phyloP scores from a whole-genome alignment of 1,284 basidiomycete genomes.

The Moesziomyces antarcticus region DNA sequence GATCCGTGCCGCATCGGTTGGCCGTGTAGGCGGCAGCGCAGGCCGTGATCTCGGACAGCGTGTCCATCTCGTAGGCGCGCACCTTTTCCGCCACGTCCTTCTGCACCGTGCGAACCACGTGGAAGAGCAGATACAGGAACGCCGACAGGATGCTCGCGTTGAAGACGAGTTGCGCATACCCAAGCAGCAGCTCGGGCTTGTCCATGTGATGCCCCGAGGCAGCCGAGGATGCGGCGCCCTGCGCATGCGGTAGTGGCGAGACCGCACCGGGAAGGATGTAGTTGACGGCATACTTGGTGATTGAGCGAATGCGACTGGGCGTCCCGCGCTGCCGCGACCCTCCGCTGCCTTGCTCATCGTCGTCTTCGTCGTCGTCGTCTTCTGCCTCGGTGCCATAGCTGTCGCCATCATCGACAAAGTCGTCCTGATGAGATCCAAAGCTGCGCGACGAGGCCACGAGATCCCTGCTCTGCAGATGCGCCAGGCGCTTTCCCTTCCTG shows the following conservation, averaged over 20 bases:
- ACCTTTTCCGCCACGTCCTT: slow-evolving; percentile 89
- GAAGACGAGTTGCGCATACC: slow-evolving; percentile 85
- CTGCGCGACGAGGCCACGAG: slow-evolving; percentile 15
- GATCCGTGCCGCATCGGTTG: slow-evolving; percentile 60
- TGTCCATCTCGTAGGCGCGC: slow-evolving; percentile 81
- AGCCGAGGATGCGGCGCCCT: neutral
- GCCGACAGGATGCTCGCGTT: slow-evolving; percentile 86
- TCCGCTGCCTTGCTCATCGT: neutral
- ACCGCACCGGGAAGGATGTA: slow-evolving; percentile 41
- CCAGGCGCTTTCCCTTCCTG: slow-evolving; percentile 44
- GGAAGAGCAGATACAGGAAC: slow-evolving; percentile 84
- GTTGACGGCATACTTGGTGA: slow-evolving; percentile 52
- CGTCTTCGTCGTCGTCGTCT: slow-evolving; percentile 12
- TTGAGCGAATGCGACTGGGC: slow-evolving; percentile 42
- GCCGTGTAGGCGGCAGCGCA: slow-evolving; percentile 51
- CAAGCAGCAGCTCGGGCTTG: slow-evolving; percentile 54
- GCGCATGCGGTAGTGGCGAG: slow-evolving; percentile 21
- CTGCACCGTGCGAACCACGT: slow-evolving; percentile 88
- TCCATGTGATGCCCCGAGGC: slow-evolving; percentile 33
- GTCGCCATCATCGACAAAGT: slow-evolving; percentile 8
- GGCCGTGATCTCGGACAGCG: slow-evolving; percentile 56
- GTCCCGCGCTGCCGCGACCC: slow-evolving; percentile 9
- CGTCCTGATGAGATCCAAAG: neutral
- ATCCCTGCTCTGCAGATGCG: slow-evolving; percentile 43
- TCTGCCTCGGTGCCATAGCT: slow-evolving; percentile 24